Percentiles rank a stretch among this genome's conserved stretches.
phyloP scores from a whole-genome alignment of 2,329 filamentous ascomycete genomes.

The Cladosporium sp. region DNA sequence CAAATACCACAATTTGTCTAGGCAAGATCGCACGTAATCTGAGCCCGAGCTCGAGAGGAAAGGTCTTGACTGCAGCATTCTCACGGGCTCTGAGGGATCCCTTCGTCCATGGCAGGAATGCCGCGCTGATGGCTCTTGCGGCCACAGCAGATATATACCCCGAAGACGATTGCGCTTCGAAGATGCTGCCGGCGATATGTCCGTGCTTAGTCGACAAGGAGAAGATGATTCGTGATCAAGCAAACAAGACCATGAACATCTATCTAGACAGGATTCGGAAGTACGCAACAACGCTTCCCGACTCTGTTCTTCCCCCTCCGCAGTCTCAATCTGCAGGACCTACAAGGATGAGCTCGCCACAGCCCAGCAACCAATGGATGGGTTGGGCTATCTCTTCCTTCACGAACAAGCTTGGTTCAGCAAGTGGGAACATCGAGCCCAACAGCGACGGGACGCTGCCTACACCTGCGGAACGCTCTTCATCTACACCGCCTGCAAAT shows the following conservation, averaged over 20 bases:
- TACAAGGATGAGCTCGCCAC: conserved; percentile 76
- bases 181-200: conserved; percentile 81
- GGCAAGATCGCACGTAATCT: conserved; percentile 94
- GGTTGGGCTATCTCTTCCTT: conserved; percentile 99
- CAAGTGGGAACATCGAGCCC: conserved; percentile 81
- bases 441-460: conserved; percentile 53
- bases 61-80: conserved; percentile 92
- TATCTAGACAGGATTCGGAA: conserved; percentile 85
- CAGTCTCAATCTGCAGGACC: conserved; percentile 49
- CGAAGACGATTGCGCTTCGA: conserved; percentile 84
- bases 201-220: conserved; percentile 91
- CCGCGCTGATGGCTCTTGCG: conserved; percentile 79
- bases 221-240: conserved; percentile 89
- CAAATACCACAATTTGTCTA: conserved; percentile 95
- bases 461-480: conserved; percentile 46
- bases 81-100: conserved; percentile 86
- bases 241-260: conserved; percentile 82
- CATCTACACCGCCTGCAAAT: conserved; percentile 51
- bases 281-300: conserved; percentile 74
- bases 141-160: conserved; percentile 84
- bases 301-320: conserved; percentile 72
- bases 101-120: conserved; percentile 91
- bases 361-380: conserved; percentile 69
- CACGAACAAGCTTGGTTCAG: conserved; percentile 86
- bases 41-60: conserved; percentile 72